Evolutionary conservation across 495 filamentous ascomycete species (phyloP), one percentile per base, ranked within the genome.

Genomic region (Daldinia vernicosa): DNA sequence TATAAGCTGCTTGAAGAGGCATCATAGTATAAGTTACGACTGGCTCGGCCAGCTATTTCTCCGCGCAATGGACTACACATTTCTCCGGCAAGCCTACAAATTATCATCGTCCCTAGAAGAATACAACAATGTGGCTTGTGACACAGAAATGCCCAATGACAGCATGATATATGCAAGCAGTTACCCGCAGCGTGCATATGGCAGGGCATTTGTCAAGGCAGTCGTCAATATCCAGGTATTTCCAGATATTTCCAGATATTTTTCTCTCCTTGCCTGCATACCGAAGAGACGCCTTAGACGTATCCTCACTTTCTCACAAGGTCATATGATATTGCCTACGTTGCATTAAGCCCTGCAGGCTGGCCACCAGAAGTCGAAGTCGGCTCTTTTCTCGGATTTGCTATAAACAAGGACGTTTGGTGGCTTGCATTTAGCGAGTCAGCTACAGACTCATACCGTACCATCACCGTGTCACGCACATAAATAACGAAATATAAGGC

Each of bases 381-480:
- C 67, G 55, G 67, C 62, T 70, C 27, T 60, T 60, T 47, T 66
- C 55, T 70, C 61, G 67, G 55, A 32, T 56, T 51, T 57, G 58
- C 39, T 45, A 39, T 50, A 27, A 37, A 57, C n/a, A 33, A 47
- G 59, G 26, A 58, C 7, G 39, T 45, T 39, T 32, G 17, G 39
- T 28, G 19, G 53, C 59, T 47, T 57, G 27, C 47, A 28, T 50
- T 45, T 47, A 57, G 37, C n/a, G 32, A 33, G 15, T 56, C 45
- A 52, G 27, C 28, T 50, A 52, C 6, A 12, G 32, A 47, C 32
- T 40, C 26, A 50, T 45, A 50, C 26, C 19, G 30, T 40, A 53
- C 52, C 45, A 28, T 14, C 28, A 35, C n/a, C 26, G 28, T 15
- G 39, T 40, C 9, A n/a, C 40, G 22, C 26, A 58, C 47, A 43